Base-by-base conservation (phyloP, 2,329 filamentous ascomycete species). In the Epichloe festucae region DNA sequence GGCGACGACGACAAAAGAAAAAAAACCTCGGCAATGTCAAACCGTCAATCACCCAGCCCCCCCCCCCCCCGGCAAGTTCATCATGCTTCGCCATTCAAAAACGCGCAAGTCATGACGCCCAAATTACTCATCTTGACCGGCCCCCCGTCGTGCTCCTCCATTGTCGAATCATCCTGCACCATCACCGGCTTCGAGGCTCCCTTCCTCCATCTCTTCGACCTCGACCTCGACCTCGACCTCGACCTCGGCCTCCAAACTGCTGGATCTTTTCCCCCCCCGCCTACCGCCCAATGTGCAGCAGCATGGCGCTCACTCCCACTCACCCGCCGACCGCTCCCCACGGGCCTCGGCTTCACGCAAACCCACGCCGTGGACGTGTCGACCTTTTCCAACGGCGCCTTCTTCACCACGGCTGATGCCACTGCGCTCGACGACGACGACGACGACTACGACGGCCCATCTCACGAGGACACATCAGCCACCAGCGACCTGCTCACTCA, bases 301-400 rank as follows among this genome's bases (percentile, higher is more conserved):
- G 63, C 68, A 35, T 84, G 80, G 80, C 72, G 79, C 45, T 76
- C 73, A 5, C 67, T 83, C 7, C 69, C 76, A 0, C 60, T 81
- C 1, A 61, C 68, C 17, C 69, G 65, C 45, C 62, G 67, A n/a
- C 70, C 70, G 39, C 62, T 81, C 4, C 65, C 66, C 7, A 77
- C 76, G 0, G 75, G 77, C 31, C 70, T 4, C 31, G 31, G 31
- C 3, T 31, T 78, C 59, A 78, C 76, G n/a, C 77, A 78, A 54
- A 63, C 63, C 12, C 71, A 75, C 56, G 62, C 66, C 53, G 59
- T 42, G 55, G 59, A 44, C 52, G 63, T 44, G 51, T 57, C 35
- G 58, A 60, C 40, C 53, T 66, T 34, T 53, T 60, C 63, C 43
- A 63, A 65, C 44, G 63, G 66, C 6, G 67, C 71, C 35, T 79